Evolutionary conservation across 169 alveolate genomes (phyloP), one percentile per base, ranked within the genome.

Genomic region (Eimeria acervulina): DNA sequence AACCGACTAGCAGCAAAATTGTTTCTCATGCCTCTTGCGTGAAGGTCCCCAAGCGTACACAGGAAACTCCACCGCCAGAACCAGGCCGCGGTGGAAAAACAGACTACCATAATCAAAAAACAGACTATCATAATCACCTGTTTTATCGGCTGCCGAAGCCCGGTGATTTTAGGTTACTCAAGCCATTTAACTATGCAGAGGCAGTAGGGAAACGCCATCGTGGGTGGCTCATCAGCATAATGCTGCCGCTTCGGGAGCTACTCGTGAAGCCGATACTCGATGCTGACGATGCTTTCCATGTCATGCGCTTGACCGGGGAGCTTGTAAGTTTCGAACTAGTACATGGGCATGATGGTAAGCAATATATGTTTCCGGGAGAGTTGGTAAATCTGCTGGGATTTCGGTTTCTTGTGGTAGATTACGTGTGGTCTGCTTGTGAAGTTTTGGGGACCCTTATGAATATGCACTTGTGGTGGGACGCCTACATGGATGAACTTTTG

Each of bases 381-480:
- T 2, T 70, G 81, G 44, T 17, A 12, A 70, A 4, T 19, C 51
- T 70, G 36, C 38, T 78, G 23, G 88, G 66, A 23, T n/a, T 26
- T 42, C 88, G 88, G 21, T 78, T 78, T 42, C 63, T 78, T 26
- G 66, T 42, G 38, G 66, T 47, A 38, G 88, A 78, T 28, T 78
- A 4, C 63, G 23, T 78, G 61, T 78, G 88, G 88, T 38, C 51
- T 38, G 61, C 13, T 38, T 78, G 88, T 78, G 88, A 78, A 78
- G 88, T 78, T 61, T 10, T 78, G 66, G 88, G 88, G 88, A 8
- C 66, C 38, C 8, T 26, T 26, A 78, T 78, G 88, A 44, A 42
- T 5, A 78, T 42, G 31, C 28, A 78, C 0, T 0, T n/a, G 23
- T 78, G 88, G 88, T 78, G 88, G 88, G 61, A 19, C n/a, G 3